Base-by-base conservation (phyloP, 345 rosid genomes). In the Turritis glabra region DNA sequence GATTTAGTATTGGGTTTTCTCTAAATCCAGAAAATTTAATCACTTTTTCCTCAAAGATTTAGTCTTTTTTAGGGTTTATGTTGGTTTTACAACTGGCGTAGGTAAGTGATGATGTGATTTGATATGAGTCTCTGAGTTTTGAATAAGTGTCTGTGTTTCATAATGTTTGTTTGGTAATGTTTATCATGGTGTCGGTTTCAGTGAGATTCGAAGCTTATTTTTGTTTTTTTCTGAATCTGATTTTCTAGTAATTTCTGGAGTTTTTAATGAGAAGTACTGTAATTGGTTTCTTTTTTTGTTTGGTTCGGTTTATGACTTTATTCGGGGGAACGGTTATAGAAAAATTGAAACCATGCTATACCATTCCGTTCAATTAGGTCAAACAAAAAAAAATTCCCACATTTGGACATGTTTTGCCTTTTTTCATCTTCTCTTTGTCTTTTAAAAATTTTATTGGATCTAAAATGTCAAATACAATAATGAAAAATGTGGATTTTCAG, bases 61-160 rank as follows among this genome's bases (percentile, higher is more conserved):
- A 40, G 7, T 54, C 32, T 61, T 35, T 26, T 27, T 55, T 2
- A 55, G 74, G 73, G 55, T 69, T 56, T 69, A 46, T 69, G 72
- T 1, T 18, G 35, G 15, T 23, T 48, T 19, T 19, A 19, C 17
- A 14, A 8, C 14, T 12, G 57, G 5, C n/a, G n/a, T 48, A 9
- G 23, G 23, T 35, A 33, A 53, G 30, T 33, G 33, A 22, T 22
- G 23, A 50, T 67, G n/a, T 27, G 64, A 40, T 55, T 29, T 8
- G 25, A 55, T 54, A 8, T 57, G 44, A 56, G n/a, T n/a, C n/a
- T 37, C 5, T 0, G 1, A 11, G 10, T 4, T 37, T 30, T 30
- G 8, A 6, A 2, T 7, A 30, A 30, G 33, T n/a, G n/a, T 29
- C 32, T 29, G 8, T 29, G 32, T 29, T 6, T 29, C 32, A 35